phyloP scores from a whole-genome alignment of 2,329 filamentous ascomycete species.

The Aspergillus sp. region DNA sequence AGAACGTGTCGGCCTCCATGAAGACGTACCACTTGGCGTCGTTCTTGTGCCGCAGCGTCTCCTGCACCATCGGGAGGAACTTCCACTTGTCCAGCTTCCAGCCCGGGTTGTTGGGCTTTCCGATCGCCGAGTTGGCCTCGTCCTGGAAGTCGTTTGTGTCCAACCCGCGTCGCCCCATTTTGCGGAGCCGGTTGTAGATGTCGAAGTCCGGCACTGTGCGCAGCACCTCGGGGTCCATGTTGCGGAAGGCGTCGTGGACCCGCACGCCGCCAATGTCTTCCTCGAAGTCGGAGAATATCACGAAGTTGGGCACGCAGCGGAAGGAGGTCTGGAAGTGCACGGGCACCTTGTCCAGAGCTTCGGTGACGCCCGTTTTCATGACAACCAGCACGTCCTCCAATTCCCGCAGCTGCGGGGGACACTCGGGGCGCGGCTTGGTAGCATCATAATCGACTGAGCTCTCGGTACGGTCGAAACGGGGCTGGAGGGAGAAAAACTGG shows the following conservation, averaged over 20 bases:
- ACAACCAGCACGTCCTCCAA: conserved; percentile 48
- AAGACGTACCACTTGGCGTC: conserved; percentile 51
- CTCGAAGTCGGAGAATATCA: conserved; percentile 51
- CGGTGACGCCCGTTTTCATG: conserved; percentile 50
- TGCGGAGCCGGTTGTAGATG: conserved; percentile 41
- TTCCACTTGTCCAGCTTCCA: conserved; percentile 52
- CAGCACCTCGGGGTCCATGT: conserved; percentile 31
- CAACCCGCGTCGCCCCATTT: conserved; percentile 36
- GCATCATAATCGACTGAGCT: conserved; percentile 33
- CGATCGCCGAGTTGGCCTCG: conserved; percentile 29
- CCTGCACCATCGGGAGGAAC: conserved; percentile 46
- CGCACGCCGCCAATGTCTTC: conserved; percentile 42
- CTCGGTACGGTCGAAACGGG: conserved; percentile 47
- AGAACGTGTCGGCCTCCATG: conserved; percentile 50
- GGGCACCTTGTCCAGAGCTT: conserved; percentile 46
- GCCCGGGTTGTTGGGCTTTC: conserved; percentile 39
- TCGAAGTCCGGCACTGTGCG: conserved; percentile 37
- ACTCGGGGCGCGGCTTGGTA: conserved; percentile 20
- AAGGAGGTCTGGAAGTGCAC: conserved; percentile 46
- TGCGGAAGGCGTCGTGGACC: conserved; percentile 42
- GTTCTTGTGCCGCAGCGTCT: conserved; percentile 35
- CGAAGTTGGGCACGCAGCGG: conserved; percentile 45
- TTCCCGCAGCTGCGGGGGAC: conserved; percentile 29
- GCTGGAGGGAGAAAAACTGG: conserved; percentile 51
- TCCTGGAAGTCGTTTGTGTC: conserved; percentile 27